These are phyloP conservation scores for Linnemannia hyalina DNA, from an alignment of 192 early-diverging fungal genomes.

Conservation along the genomic window DNA sequence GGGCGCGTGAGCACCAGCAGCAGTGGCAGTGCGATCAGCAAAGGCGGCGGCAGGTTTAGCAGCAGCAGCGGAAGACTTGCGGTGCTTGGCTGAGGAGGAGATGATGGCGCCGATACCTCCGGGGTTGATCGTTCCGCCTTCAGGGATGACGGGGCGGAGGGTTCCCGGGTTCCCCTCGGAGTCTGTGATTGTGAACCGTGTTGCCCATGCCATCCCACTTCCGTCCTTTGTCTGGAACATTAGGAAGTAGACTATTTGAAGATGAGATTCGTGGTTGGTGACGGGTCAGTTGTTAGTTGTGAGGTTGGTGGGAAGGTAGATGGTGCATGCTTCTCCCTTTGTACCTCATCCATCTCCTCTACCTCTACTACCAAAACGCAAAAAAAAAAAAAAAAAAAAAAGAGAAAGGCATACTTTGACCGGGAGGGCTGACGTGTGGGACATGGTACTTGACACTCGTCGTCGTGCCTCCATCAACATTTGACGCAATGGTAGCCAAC, in stretches of 20 bases:
- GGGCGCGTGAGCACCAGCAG: not conserved
- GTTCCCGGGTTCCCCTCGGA: conserved; percentile 25
- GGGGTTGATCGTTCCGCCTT: conserved; percentile 41
- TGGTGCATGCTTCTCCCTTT: no score
- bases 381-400: not conserved
- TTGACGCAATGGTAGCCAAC: conserved; percentile 32
- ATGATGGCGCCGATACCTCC: conserved; percentile 34
- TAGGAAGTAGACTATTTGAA: conserved; percentile 41
- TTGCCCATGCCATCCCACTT: conserved; percentile 37
- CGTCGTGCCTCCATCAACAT: conserved; percentile 35
- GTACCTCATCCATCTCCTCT: no score
- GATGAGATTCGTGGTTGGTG: not conserved
- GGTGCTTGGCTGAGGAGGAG: not conserved
- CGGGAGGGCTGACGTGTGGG: conserved; percentile 43
- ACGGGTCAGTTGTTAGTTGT: not conserved
- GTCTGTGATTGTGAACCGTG: conserved; percentile 49
- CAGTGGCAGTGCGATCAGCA: not conserved
- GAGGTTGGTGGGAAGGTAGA: not conserved
- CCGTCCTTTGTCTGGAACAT: conserved; percentile 50
- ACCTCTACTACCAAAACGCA: not conserved
- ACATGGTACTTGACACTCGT: conserved; percentile 35
- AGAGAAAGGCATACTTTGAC: conserved; percentile 26
- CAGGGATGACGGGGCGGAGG: conserved; percentile 30
- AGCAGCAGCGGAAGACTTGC: not conserved
- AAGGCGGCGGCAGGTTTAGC: not conserved